These are phyloP conservation scores for Pestalotiopsis sp. DNA, from an alignment of 2,329 filamentous ascomycete genomes.

Conservation along the genomic window DNA sequence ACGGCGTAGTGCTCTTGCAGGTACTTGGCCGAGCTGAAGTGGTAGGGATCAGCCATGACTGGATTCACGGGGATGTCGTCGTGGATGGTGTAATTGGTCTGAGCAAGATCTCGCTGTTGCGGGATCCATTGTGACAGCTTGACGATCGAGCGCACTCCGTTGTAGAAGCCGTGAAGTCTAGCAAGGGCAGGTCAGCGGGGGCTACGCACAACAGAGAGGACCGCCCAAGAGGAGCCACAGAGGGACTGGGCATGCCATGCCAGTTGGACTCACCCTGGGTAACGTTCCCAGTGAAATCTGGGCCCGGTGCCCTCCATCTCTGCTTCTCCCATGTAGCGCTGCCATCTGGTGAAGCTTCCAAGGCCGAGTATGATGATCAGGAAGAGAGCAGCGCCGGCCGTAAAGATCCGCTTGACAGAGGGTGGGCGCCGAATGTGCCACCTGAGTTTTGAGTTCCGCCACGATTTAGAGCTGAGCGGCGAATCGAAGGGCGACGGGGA, in stretches of 20 bases:
- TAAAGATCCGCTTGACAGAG: background rate
- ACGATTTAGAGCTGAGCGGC: background rate
- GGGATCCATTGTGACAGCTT: constrained; percentile 30
- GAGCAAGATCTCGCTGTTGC: constrained; percentile 24
- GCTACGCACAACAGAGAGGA: background rate
- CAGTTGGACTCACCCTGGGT: constrained; percentile 6
- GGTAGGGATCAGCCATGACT: constrained; percentile 28
- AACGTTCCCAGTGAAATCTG: constrained; percentile 10
- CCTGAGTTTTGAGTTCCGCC: background rate
- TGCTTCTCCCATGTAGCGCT: constrained; percentile 1
- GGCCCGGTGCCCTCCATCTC: constrained; percentile 2
- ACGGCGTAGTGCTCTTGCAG: constrained; percentile 29
- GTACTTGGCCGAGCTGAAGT: constrained; percentile 27
- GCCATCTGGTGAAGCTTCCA: background rate
- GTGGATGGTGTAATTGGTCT: constrained; percentile 23
- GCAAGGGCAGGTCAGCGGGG: constrained; percentile 14
- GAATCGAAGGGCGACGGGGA: constrained; percentile 17
- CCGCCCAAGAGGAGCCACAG: background rate
- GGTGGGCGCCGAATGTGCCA: constrained; percentile 9
- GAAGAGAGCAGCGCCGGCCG: background rate
- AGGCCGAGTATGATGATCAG: constrained; percentile 2
- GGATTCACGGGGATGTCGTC: constrained; percentile 27
- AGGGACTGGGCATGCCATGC: background rate
- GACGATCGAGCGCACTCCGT: constrained; percentile 30
- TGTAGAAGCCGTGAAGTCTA: constrained; percentile 29